These are phyloP conservation scores for Sarocladium brachiariae DNA, from an alignment of 2,329 filamentous ascomycete genomes.

Conservation along the genomic window DNA sequence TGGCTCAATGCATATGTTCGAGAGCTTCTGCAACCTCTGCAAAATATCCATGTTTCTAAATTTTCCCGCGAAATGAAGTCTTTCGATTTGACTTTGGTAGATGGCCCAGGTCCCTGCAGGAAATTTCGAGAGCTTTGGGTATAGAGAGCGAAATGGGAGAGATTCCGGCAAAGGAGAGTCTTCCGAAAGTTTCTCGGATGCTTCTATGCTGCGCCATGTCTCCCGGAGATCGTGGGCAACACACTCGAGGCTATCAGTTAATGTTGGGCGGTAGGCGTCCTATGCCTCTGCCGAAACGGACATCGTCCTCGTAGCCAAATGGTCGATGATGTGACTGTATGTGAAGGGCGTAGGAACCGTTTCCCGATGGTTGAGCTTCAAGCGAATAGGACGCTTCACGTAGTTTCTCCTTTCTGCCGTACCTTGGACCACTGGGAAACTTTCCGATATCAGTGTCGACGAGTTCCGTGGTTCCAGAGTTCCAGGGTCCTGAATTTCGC, in stretches of 20 bases:
- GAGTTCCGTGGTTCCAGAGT: no score
- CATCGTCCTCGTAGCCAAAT: not conserved
- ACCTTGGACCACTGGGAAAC: no score
- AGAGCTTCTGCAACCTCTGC: constrained; percentile 18
- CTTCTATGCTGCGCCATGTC: not conserved
- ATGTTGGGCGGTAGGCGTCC: not conserved
- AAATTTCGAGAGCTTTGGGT: constrained; percentile 14
- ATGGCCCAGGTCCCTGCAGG: constrained; percentile 15
- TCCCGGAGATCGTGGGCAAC: not conserved
- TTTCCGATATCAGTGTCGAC: no score
- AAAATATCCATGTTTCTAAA: constrained; percentile 14
- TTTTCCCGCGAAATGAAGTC: constrained; percentile 11
- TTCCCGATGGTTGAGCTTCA: not conserved
- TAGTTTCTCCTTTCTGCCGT: no score
- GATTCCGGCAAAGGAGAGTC: not conserved
- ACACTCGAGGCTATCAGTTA: not conserved
- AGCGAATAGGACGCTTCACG: no score
- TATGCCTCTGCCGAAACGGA: constrained; percentile 2
- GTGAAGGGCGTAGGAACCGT: not conserved
- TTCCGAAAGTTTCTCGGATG: not conserved
- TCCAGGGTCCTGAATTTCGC: no score
- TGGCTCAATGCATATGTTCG: constrained; percentile 19
- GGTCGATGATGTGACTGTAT: not conserved
- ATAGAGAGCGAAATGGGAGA: not conserved
- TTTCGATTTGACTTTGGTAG: constrained; percentile 19